Evolutionary conservation across 2,329 filamentous ascomycete genomes (phyloP).

Genomic region (Pyrenophora seminiperda): DNA sequence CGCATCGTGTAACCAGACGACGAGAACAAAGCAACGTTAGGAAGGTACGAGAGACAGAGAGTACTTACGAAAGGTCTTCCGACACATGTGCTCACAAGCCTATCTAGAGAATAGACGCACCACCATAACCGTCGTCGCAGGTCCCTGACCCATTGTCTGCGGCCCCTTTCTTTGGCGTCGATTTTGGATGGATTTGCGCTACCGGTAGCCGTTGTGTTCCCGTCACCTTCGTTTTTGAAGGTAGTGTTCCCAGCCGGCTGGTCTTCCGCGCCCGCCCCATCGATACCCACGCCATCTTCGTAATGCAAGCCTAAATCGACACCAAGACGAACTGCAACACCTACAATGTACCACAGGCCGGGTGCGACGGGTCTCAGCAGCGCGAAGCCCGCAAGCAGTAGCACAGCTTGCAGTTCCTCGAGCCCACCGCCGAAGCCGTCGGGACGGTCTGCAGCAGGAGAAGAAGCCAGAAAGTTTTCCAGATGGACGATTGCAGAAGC

Average conservation of each 20-base stretch:
- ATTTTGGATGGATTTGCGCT: conserved; percentile 43
- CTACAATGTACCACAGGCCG: conserved; percentile 96
- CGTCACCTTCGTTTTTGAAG: conserved; percentile 44
- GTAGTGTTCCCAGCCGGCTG: conserved; percentile 28
- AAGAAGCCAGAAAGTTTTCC: conserved; percentile 78
- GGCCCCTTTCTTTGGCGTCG: conserved; percentile 64
- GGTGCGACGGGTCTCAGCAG: conserved; percentile 88
- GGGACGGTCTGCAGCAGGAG: conserved; percentile 59
- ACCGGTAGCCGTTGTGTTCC: conserved; percentile 22
- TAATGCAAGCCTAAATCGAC: conserved; percentile 92
- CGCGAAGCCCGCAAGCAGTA: conserved; percentile 89
- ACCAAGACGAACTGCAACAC: conserved; percentile 86
- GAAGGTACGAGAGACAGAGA: too few relatives aligned
- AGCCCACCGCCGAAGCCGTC: conserved; percentile 81
- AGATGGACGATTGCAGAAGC: conserved; percentile 91
- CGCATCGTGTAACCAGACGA: not conserved
- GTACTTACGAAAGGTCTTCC: conserved; percentile 75
- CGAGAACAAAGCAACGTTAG: not conserved
- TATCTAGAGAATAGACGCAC: conserved; percentile 94
- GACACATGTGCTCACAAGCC: conserved; percentile 93
- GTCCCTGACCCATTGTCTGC: conserved; percentile 83
- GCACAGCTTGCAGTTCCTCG: conserved; percentile 90
- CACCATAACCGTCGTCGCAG: conserved; percentile 89
- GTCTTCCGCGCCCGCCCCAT: conserved; percentile 50
- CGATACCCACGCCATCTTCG: conserved; percentile 78